Evolutionary conservation across 2,329 filamentous ascomycete genomes (phyloP).

Genomic region (Sordariomycetes sp.): DNA sequence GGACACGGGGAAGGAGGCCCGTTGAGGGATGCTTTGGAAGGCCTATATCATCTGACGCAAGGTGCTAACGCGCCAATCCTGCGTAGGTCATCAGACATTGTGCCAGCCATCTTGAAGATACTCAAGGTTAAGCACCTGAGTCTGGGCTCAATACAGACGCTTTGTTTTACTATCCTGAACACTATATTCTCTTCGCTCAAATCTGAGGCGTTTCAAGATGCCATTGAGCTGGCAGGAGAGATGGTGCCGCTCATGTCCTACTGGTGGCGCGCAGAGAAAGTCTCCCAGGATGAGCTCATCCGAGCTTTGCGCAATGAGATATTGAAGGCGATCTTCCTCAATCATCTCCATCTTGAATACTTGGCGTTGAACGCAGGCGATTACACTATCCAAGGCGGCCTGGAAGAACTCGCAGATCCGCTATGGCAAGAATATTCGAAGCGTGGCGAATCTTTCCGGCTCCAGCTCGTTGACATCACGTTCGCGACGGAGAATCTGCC

Average conservation of each 20-base stretch:
- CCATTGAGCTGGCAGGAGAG: conserved; percentile 47
- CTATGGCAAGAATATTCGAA: conserved; percentile 73
- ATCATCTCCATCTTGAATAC: conserved; percentile 53
- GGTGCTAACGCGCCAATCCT: conserved; percentile 60
- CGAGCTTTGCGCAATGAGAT: conserved; percentile 67
- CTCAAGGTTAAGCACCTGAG: conserved; percentile 49
- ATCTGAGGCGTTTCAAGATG: conserved; percentile 58
- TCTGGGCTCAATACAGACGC: conserved; percentile 56
- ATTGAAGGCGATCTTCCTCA: conserved; percentile 60
- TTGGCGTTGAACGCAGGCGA: conserved; percentile 35
- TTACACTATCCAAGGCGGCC: conserved; percentile 27
- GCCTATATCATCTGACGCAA: conserved; percentile 54
- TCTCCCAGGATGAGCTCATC: conserved; percentile 50
- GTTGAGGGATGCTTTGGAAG: conserved; percentile 41
- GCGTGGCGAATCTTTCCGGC: conserved; percentile 58
- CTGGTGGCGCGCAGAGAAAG: conserved; percentile 68
- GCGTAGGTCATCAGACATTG: conserved; percentile 44
- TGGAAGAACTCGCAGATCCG: conserved; percentile 60
- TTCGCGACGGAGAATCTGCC: conserved; percentile 40
- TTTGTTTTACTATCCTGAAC: conserved; percentile 71
- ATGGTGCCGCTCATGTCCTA: conserved; percentile 63
- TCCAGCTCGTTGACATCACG: conserved; percentile 70
- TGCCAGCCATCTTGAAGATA: conserved; percentile 48
- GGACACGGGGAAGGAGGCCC: conserved; percentile 20
- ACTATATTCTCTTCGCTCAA: conserved; percentile 55